phyloP scores from a whole-genome alignment of 768 basidiomycete genomes.

The Leccinum incarnatum region DNA sequence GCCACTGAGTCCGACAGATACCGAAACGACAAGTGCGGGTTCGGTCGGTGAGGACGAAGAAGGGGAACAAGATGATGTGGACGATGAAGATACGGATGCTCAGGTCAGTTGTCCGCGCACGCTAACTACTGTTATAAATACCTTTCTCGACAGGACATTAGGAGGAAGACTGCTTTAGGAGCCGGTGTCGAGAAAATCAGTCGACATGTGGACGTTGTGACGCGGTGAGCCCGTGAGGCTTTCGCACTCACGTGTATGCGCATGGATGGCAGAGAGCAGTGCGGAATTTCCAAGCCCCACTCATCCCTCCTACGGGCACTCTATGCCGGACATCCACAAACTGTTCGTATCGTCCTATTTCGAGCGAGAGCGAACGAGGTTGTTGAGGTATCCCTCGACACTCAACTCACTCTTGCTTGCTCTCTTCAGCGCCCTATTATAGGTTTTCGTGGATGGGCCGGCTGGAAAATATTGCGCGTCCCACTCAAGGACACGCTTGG shows the following conservation, averaged over 20 bases:
- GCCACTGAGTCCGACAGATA: slow-evolving; percentile 10
- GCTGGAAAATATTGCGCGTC: not conserved
- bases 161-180: slow-evolving; percentile 32
- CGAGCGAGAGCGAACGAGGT: not conserved
- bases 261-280: slow-evolving; percentile 1
- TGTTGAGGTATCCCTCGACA: not conserved
- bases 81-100: slow-evolving; percentile 19
- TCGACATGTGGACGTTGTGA: slow-evolving; percentile 27
- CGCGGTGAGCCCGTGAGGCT: slow-evolving; percentile 10
- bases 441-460: not conserved
- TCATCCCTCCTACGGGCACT: slow-evolving; percentile 13
- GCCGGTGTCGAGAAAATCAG: slow-evolving; percentile 38
- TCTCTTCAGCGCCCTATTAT: not conserved
- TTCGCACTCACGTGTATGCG: not conserved
- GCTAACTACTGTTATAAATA: slow-evolving; percentile 2
- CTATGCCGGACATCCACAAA: not conserved
- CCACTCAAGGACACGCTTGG: not conserved
- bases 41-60: slow-evolving; percentile 16
- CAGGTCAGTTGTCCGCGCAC: slow-evolving; percentile 15
- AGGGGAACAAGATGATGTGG: slow-evolving; percentile 14
- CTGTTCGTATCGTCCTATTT: slow-evolving; percentile 1
- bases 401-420: not conserved
- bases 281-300: slow-evolving; percentile 4
- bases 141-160: slow-evolving; percentile 17
- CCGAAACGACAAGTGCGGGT: slow-evolving; percentile 5